Evolutionary conservation across 805 yeast species (phyloP).

Genomic region (Sungouiozyma intestinalis): DNA sequence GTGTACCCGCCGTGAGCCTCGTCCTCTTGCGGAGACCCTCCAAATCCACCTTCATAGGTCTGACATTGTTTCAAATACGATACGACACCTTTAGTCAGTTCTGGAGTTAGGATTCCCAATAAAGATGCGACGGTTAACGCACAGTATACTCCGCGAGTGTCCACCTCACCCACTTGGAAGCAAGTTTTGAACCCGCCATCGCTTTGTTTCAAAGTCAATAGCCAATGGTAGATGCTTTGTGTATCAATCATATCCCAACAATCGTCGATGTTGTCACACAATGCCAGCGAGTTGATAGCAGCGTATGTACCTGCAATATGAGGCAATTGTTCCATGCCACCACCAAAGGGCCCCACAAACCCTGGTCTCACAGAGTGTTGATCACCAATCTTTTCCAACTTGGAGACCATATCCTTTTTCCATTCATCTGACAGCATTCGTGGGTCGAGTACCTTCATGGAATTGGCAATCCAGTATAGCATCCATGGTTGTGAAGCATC

Average conservation of each 20-base stretch:
- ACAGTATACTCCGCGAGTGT: slow-evolving; percentile 79
- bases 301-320: slow-evolving; percentile 86
- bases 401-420: slow-evolving; percentile 24
- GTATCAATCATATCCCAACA: slow-evolving; percentile 39
- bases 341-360: slow-evolving; percentile 62
- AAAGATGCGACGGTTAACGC: slow-evolving; percentile 65
- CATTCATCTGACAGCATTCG: slow-evolving; percentile 16
- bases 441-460: slow-evolving; percentile 34
- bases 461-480: slow-evolving; percentile 70
- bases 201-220: slow-evolving; percentile 45
- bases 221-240: slow-evolving; percentile 47
- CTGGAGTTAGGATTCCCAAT: slow-evolving; percentile 51
- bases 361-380: slow-evolving; percentile 7
- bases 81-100: slow-evolving; percentile 40
- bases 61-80: slow-evolving; percentile 66
- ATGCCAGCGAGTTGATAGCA: slow-evolving; percentile 50
- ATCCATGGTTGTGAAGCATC: slow-evolving; percentile 95
- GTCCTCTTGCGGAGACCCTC: slow-evolving; percentile 58
- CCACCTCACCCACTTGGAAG: slow-evolving; percentile 58
- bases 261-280: slow-evolving; percentile 35
- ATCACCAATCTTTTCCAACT: slow-evolving; percentile 23
- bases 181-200: slow-evolving; percentile 60
- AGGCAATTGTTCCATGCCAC: slow-evolving; percentile 72
- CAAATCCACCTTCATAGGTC: slow-evolving; percentile 92
- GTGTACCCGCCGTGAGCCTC: slow-evolving; percentile 99